Conservation (phyloP, 2,329 filamentous ascomycete genomes). For the Thelonectria blattea region DNA sequence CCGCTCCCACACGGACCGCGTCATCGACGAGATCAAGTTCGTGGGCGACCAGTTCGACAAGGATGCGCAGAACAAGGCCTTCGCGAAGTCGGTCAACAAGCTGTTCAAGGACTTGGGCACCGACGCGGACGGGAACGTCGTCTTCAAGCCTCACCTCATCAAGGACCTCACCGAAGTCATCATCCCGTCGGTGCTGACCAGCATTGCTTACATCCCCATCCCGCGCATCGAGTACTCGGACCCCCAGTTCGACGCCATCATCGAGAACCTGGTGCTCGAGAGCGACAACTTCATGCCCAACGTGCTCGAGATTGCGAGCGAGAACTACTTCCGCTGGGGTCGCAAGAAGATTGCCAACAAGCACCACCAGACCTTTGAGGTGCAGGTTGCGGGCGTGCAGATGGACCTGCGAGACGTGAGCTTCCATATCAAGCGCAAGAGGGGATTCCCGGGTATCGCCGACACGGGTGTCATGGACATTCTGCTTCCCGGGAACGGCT, state of each 20-base stretch:
- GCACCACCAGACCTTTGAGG: constrained; percentile 80
- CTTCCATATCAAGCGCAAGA: constrained; percentile 94
- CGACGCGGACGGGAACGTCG: constrained; percentile 80
- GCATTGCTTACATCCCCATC: constrained; percentile 86
- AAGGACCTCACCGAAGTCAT: constrained; percentile 91
- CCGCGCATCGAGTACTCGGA: constrained; percentile 95
- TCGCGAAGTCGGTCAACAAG: constrained; percentile 77
- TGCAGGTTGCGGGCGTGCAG: constrained; percentile 88
- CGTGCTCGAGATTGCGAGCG: constrained; percentile 82
- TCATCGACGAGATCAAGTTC: constrained; percentile 91
- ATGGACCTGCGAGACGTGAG: constrained; percentile 90
- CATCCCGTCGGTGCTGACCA: constrained; percentile 81
- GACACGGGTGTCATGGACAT: constrained; percentile 91
- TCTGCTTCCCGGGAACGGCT: constrained; percentile 82
- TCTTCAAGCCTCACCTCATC: constrained; percentile 90
- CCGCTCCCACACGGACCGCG: constrained; percentile 80
- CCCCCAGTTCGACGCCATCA: constrained; percentile 79
- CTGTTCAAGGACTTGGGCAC: constrained; percentile 88
- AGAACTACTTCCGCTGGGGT: constrained; percentile 95
- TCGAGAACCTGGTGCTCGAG: constrained; percentile 95
- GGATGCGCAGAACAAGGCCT: constrained; percentile 84
- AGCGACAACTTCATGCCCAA: constrained; percentile 98
- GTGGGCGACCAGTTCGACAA: constrained; percentile 86
- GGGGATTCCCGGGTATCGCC: constrained; percentile 86
- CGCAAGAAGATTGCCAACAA: constrained; percentile 85